These are phyloP conservation scores for Eimeria acervulina DNA, from an alignment of 169 alveolate genomes.

Conservation along the genomic window DNA sequence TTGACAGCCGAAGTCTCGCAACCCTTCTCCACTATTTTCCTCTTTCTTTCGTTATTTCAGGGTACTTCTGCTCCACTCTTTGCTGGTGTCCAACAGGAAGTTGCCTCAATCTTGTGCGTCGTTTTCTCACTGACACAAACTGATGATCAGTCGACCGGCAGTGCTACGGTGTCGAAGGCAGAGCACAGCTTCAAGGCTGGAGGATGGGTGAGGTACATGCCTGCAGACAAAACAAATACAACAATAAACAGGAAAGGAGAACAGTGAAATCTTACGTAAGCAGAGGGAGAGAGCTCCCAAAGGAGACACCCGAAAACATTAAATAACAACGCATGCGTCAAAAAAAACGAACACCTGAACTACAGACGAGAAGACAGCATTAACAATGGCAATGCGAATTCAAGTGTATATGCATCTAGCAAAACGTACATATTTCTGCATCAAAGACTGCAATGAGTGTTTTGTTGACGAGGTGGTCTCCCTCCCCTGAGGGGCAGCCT, in stretches of 20 bases:
- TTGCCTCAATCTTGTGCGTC: not conserved
- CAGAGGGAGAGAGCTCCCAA: not conserved
- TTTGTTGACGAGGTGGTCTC: slow-evolving; percentile 79
- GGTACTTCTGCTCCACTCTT: no score
- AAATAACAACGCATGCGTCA: no score
- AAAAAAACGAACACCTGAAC: no score
- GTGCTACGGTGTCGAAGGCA: slow-evolving; percentile 75
- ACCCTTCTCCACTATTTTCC: no score
- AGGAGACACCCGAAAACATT: not conserved
- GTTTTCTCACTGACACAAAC: not conserved
- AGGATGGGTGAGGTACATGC: slow-evolving; percentile 82
- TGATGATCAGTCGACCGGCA: slow-evolving; percentile 12
- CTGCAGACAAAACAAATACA: not conserved
- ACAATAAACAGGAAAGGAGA: not conserved
- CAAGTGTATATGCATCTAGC: not conserved
- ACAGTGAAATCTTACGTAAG: not conserved
- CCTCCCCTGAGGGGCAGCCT: slow-evolving; percentile 71
- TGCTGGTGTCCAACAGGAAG: no score
- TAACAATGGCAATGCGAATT: not conserved
- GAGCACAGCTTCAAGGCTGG: slow-evolving; percentile 81
- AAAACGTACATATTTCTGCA: slow-evolving; percentile 80
- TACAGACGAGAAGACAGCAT: no score
- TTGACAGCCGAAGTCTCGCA: no score
- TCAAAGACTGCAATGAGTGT: slow-evolving; percentile 71
- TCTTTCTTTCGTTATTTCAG: no score